Percentiles rank a stretch among this genome's conserved stretches.
phyloP scores from a whole-genome alignment of 768 basidiomycete genomes.

The Russula sp. region DNA sequence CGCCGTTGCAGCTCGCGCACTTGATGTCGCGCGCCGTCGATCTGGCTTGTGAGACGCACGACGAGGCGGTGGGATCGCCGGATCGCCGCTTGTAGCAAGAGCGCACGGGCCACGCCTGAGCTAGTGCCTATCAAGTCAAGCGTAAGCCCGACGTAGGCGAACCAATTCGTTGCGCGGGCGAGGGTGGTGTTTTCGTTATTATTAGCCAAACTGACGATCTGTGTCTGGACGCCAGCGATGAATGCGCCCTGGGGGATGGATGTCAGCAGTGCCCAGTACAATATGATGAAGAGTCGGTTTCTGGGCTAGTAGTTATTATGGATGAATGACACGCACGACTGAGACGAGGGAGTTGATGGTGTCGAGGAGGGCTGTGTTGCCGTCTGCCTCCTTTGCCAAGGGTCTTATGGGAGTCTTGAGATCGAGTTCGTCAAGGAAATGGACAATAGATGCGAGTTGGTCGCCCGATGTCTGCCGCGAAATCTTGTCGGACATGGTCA shows the following conservation, averaged over 20 bases:
- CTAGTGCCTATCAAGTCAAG: constrained; percentile 29
- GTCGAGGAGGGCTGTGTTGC: constrained; percentile 24
- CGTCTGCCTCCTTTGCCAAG: constrained; percentile 15
- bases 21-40: constrained; percentile 22
- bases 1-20: constrained; percentile 8
- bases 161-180: constrained; percentile 19
- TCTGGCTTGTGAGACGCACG: constrained; percentile 10
- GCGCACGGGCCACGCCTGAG: constrained; percentile 24
- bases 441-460: constrained; percentile 11
- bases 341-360: constrained; percentile 26
- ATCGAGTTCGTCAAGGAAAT: constrained; percentile 19
- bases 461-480: neutral
- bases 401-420: constrained; percentile 12
- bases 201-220: constrained; percentile 11
- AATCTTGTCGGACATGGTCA: constrained; percentile 5
- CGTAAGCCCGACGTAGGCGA: constrained; percentile 29
- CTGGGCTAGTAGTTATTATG: neutral
- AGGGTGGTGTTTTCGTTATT: neutral
- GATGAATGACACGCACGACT: constrained; percentile 11
- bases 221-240: constrained; percentile 30
- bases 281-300: neutral
- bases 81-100: constrained; percentile 18
- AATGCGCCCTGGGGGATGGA: constrained; percentile 31
- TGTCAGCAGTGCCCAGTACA: neutral
- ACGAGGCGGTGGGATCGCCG: constrained; percentile 20